Evolutionary conservation across 257 asterid genomes (phyloP), one percentile per base, ranked within the genome.

Genomic region (Fraxinus quadrangulata): DNA sequence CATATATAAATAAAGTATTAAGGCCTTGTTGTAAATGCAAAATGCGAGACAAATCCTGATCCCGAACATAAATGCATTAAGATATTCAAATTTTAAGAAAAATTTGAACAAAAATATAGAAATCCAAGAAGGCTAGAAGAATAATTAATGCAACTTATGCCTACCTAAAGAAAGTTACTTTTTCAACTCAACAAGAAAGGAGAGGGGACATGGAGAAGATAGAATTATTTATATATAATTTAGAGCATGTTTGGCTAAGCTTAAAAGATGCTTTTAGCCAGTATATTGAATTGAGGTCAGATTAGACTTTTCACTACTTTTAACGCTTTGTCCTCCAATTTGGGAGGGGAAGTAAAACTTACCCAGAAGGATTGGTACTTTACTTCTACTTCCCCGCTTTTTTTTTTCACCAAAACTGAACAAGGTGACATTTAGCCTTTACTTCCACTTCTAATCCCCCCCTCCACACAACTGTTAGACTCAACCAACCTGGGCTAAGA

Each of bases 1-100:
- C 61, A 77, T 71, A 81, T 73, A 84, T 13, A 79, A 77, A 77
- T 74, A 79, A 83, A 77, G 39, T 75, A 39, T 76, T 78, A 69
- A 73, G 67, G 65, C 71, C 72, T 59, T 77, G 72, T 51, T 30
- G 77, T 47, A 65, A 70, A 56, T 59, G 12, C 14, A 75, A 39
- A 47, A 24, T 21, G 37, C n/a, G 28, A 45, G 42, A 37, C 61
- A 63, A 24, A 24, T 63, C 69, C 5, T 24, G 34, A 11, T 24
- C 2, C 19, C 3, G 36, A 24, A 17, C 12, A 63, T 24, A 23
- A 14, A 63, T 31, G 26, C 11, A 23, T 24, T 26, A 74, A 69
- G 21, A 17, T 59, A 34, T 49, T 79, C 61, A 65, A 30, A 19
- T 23, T 65, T 26, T 59, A 76, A 36, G 33, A 65, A 10, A 68